These are phyloP conservation scores for Bolboschoenus planiculmis DNA, from an alignment of 176 grass and related monocot species.

Conservation along the genomic window DNA sequence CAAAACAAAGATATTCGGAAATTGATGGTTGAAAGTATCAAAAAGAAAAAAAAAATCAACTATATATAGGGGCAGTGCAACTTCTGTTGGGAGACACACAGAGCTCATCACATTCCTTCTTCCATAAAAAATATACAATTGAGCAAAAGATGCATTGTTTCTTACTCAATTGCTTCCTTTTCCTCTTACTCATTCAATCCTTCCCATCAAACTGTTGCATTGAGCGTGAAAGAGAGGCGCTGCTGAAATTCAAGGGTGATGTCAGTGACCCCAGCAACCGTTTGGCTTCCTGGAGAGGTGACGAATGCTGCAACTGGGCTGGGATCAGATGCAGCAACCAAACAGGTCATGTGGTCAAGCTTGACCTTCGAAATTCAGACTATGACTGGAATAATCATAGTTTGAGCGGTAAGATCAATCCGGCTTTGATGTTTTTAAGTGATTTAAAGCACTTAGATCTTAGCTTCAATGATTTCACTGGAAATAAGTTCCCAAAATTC, in stretches of 20 bases:
- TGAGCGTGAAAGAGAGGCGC: constrained; percentile 9
- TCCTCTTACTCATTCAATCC: not conserved
- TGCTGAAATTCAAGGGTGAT: constrained; percentile 31
- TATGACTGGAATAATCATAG: not conserved
- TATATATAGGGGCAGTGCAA: no score
- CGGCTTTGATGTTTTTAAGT: constrained; percentile 17
- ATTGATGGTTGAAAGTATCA: no score
- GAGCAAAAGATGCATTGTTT: not conserved
- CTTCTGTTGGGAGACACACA: no score
- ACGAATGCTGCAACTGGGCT: constrained; percentile 30
- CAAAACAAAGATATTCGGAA: no score
- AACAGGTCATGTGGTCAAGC: constrained; percentile 14
- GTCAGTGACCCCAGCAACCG: not conserved
- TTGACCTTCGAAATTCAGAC: not conserved
- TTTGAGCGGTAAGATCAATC: constrained; percentile 26
- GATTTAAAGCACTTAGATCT: constrained; percentile 26
- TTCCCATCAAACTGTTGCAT: not conserved
- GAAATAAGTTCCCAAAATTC: constrained; percentile 12
- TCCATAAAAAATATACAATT: no score
- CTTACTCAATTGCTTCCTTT: not conserved
- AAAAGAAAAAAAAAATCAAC: no score
- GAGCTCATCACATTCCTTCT: no score
- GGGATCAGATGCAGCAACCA: constrained; percentile 28
- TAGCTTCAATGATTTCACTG: constrained; percentile 26
- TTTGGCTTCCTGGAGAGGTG: constrained; percentile 22